phyloP scores from a whole-genome alignment of 2,329 filamentous ascomycete species.

The Colletotrichum salicis region DNA sequence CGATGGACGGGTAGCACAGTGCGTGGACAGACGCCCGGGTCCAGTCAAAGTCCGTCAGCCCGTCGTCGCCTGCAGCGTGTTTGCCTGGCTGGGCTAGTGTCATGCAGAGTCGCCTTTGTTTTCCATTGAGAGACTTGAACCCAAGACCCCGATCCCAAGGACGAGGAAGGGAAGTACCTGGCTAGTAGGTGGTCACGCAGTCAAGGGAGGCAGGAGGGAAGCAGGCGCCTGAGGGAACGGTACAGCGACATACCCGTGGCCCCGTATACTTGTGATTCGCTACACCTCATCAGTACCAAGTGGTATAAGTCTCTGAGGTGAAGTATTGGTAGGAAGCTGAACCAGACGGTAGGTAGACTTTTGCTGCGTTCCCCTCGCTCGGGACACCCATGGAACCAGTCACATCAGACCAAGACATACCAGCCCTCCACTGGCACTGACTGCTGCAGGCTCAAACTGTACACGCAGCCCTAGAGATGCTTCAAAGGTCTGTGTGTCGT shows the following conservation, averaged over 20 bases:
- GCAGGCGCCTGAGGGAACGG: no score
- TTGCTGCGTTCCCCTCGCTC: constrained; percentile 26
- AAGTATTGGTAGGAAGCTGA: background rate
- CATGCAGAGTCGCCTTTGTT: constrained; percentile 3
- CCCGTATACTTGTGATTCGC: background rate
- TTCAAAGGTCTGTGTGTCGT: constrained; percentile 13
- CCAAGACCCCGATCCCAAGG: background rate
- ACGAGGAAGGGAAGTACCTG: background rate
- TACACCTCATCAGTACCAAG: background rate
- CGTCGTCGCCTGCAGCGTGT: background rate
- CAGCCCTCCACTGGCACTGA: background rate
- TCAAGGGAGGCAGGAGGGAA: background rate
- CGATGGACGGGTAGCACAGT: background rate
- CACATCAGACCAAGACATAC: constrained; percentile 20
- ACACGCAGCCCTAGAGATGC: background rate
- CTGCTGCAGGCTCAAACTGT: constrained; percentile 3
- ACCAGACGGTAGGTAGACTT: background rate
- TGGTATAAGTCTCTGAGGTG: background rate
- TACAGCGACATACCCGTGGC: background rate
- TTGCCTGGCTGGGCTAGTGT: background rate
- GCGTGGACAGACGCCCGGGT: background rate
- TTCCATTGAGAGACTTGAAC: background rate
- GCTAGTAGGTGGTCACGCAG: no score
- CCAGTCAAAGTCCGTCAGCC: background rate
- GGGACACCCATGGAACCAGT: constrained; percentile 23